A percentile compares a stretch with the other conserved stretches of the same genome.
Conservation (phyloP, 768 basidiomycete species). For the Naematelia encephala region DNA sequence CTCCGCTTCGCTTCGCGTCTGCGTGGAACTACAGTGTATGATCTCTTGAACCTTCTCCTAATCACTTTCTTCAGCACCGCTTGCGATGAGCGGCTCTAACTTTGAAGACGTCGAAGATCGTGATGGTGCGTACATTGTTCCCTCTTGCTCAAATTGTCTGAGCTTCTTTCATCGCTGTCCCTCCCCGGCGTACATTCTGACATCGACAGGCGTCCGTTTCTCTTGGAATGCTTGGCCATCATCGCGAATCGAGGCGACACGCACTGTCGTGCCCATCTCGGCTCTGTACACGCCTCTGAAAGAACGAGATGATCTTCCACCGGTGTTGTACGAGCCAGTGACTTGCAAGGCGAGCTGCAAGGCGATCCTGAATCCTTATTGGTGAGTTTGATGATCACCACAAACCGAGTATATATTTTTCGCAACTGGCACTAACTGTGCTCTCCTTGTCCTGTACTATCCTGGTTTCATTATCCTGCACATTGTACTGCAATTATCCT, state of each 20-base stretch:
- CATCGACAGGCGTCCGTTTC: slow-evolving; percentile 87
- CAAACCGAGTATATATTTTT: too few species aligned
- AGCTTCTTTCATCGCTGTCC: too few species aligned
- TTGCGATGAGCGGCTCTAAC: slow-evolving; percentile 54
- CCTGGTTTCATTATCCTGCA: too few species aligned
- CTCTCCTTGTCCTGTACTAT: not conserved
- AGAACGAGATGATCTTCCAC: slow-evolving; percentile 86
- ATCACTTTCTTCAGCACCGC: not conserved
- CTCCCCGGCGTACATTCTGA: too few species aligned
- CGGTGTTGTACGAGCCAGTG: slow-evolving; percentile 95
- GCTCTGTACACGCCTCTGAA: slow-evolving; percentile 95
- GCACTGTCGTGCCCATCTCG: slow-evolving; percentile 97
- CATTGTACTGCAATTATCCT: not conserved
- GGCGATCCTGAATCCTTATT: slow-evolving; percentile 95
- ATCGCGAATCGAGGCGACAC: slow-evolving; percentile 93
- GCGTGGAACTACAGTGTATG: not conserved
- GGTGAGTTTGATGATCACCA: slow-evolving; percentile 68
- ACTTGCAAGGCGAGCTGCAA: slow-evolving; percentile 98
- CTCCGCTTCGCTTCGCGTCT: not conserved
- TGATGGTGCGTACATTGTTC: slow-evolving; percentile 79
- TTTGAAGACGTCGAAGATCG: slow-evolving; percentile 97
- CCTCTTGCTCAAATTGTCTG: too few species aligned
- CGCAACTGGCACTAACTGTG: not conserved
- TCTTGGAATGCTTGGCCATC: slow-evolving; percentile 99
- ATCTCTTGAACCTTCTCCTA: not conserved